phyloP scores from a whole-genome alignment of 164 flowering plant genomes.

The Tetrastigma voinierianum region DNA sequence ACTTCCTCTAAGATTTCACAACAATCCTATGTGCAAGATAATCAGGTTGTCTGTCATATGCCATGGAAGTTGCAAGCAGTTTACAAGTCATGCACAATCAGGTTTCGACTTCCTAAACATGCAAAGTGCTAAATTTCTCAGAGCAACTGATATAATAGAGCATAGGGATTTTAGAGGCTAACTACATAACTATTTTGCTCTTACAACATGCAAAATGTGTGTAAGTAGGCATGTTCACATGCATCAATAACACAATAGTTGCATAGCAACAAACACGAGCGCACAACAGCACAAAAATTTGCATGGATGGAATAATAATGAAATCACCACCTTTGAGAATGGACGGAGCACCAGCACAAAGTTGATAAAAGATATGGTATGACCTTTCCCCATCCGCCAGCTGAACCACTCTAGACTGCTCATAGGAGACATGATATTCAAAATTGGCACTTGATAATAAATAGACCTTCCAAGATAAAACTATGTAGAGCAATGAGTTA shows the following conservation, averaged over 20 bases:
- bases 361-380: conserved; percentile 92
- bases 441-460: neutral
- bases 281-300: neutral
- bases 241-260: too few species aligned
- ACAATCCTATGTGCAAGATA: neutral
- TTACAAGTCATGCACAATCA: neutral
- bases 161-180: too few species aligned
- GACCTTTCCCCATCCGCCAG: conserved; percentile 81
- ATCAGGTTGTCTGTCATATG: neutral
- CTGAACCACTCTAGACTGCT: conserved; percentile 94
- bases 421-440: conserved; percentile 11
- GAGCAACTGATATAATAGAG: neutral
- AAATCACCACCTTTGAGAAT: conserved; percentile 63
- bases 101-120: neutral
- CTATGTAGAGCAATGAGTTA: conserved; percentile 20
- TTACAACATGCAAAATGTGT: too few species aligned
- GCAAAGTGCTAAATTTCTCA: too few species aligned
- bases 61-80: neutral
- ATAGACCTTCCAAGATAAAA: conserved; percentile 1
- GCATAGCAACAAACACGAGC: too few species aligned
- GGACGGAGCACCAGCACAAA: conserved; percentile 90
- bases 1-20: neutral
- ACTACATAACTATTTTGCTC: too few species aligned
- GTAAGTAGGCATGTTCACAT: too few species aligned
- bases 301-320: neutral